Base-by-base conservation (phyloP, 331 rosid genomes). In the Malus hybrid region DNA sequence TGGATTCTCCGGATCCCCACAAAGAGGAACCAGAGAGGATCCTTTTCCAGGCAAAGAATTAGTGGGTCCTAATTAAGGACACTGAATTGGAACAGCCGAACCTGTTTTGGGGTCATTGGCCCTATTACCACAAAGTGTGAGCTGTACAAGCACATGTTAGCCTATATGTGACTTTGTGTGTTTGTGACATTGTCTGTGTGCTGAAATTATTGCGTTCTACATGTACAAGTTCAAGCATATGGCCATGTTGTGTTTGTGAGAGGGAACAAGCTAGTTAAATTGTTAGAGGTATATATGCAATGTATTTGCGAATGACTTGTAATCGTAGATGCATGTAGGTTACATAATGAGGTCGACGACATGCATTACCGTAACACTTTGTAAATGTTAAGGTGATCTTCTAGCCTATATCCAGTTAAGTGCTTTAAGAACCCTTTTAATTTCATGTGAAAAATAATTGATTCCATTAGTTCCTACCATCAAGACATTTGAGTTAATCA, bases 111-210 rank as follows among this genome's bases (percentile, higher is more conserved):
- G 61, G 73, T 76, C 27, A 60, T 15, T 15, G 27, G 63, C 71
- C 90, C 86, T 36, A 76, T 74, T 10, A n/a, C 28, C n/a, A 11
- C 54, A 61, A 31, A 36, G 61, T 20, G 4, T 81, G 80, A 85
- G 86, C 85, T 85, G 87, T 81, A 31, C 5, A 5, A 67, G 79
- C 88, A 81, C 88, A 81, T 88, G 88, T 9, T 24, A 19, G 57
- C 59, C 66, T 50, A 6, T 50, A 2, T 12, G n/a, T 18, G 16
- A 34, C 18, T 31, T 10, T 36, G 11, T 57, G 14, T 64, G 68
- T 10, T 7, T 31, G 44, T 6, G 19, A 12, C 10, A 10, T 5
- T 14, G 64, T n/a, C 1, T 5, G 6, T 20, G 29, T 46, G 64
- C 11, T 66, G 65, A 36, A 71, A 81, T 76, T 76, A 66, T 76